phyloP scores from a whole-genome alignment of 2,329 filamentous ascomycete species.

The Tympanopsis confertula region DNA sequence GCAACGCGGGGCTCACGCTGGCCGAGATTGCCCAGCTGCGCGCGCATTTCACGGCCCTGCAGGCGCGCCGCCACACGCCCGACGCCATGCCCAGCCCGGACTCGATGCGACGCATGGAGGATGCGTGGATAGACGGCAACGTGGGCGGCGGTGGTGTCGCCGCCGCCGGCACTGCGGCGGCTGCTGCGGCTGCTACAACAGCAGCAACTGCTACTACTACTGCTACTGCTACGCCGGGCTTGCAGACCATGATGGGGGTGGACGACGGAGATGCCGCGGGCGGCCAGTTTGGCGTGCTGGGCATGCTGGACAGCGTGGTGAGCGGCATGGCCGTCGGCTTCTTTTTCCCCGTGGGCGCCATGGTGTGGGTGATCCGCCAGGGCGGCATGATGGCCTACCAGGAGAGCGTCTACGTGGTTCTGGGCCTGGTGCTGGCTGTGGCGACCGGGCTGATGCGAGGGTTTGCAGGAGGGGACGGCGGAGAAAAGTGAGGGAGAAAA shows the following conservation, averaged over 20 bases:
- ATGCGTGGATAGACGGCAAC: constrained; percentile 77
- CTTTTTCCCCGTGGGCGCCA: constrained; percentile 81
- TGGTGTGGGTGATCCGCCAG: constrained; percentile 76
- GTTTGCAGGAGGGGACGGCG: too few relatives aligned
- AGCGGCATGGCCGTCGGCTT: constrained; percentile 86
- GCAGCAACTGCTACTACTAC: constrained; percentile 21
- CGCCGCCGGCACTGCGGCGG: constrained; percentile 21
- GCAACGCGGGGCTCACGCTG: constrained; percentile 68
- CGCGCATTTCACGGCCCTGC: constrained; percentile 78
- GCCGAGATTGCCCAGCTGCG: constrained; percentile 76
- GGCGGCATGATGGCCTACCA: constrained; percentile 62
- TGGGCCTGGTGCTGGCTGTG: too few relatives aligned
- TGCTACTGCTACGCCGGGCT: constrained; percentile 18
- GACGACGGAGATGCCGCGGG: constrained; percentile 38
- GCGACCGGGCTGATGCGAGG: too few relatives aligned
- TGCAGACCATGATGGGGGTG: constrained; percentile 21
- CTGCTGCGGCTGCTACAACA: constrained; percentile 20
- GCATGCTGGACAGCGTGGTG: constrained; percentile 72
- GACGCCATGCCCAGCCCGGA: constrained; percentile 78
- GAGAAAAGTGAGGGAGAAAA: too few relatives aligned
- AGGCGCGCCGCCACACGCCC: constrained; percentile 70
- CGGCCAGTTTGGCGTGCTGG: constrained; percentile 31
- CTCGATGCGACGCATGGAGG: constrained; percentile 68
- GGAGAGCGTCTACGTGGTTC: too few relatives aligned
- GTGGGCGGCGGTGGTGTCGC: constrained; percentile 18